Evolutionary conservation across 208 protist genomes (phyloP).

Genomic region (Leishmania guyanensis): DNA sequence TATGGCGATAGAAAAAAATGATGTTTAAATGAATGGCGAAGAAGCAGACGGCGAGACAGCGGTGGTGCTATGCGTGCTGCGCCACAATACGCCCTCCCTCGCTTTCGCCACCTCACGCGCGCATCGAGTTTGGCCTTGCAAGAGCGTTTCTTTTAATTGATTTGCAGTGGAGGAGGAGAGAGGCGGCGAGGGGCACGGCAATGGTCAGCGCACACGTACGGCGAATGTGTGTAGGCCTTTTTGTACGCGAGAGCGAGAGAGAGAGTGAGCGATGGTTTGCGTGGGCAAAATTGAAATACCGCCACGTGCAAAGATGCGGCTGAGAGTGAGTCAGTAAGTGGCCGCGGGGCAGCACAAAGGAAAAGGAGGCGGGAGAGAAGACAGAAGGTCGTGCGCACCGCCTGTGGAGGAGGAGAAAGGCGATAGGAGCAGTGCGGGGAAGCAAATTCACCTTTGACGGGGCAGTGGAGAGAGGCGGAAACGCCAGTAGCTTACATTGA

Average conservation of each 20-base stretch:
- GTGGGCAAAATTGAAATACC: background rate
- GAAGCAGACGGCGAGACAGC: background rate
- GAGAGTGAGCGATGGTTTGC: background rate
- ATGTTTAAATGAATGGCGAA: background rate
- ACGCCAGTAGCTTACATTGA: background rate
- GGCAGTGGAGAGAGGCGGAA: background rate
- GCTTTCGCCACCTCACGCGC: background rate
- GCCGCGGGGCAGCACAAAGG: background rate
- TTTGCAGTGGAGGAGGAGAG: background rate
- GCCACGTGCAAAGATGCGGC: background rate
- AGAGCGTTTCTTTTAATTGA: background rate
- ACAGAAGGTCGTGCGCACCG: background rate
- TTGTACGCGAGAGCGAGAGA: background rate
- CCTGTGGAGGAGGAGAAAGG: background rate
- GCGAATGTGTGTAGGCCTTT: background rate
- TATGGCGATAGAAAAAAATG: background rate
- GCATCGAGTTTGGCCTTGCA: background rate
- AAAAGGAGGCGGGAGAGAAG: background rate
- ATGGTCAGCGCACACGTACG: background rate
- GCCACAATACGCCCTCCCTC: background rate
- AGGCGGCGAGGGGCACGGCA: background rate
- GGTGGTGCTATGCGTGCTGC: background rate
- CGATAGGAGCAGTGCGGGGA: background rate
- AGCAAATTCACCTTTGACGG: background rate
- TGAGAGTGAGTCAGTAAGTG: background rate